A percentile compares a stretch with the other conserved stretches of the same genome.
phyloP scores from a whole-genome alignment of 1,284 basidiomycete species.

The Neotropicomus parvogracilis region DNA sequence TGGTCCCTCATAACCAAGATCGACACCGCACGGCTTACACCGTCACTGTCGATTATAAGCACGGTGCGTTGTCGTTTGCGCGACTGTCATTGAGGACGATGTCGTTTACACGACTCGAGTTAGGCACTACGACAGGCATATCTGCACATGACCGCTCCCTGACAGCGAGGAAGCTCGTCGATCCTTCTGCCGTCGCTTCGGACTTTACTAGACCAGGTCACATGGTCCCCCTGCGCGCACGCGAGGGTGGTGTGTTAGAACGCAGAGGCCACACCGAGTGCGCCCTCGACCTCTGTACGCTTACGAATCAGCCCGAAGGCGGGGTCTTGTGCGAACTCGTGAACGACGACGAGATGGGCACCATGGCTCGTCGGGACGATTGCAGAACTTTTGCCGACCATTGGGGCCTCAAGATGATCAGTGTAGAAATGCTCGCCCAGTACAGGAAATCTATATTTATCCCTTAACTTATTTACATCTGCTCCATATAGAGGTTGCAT shows the following conservation, averaged over 20 bases:
- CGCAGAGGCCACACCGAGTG: constrained; percentile 95
- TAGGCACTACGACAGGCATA: constrained; percentile 93
- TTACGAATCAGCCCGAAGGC: constrained; percentile 74
- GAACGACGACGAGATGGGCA: constrained; percentile 85
- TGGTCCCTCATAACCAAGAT: constrained; percentile 90
- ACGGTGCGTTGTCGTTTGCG: constrained; percentile 49
- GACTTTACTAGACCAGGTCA: constrained; percentile 95
- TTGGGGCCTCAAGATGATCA: constrained; percentile 92
- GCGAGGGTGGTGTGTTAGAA: constrained; percentile 78
- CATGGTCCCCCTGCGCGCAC: constrained; percentile 89
- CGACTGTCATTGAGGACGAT: not conserved
- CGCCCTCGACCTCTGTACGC: constrained; percentile 81
- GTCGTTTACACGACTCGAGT: not conserved
- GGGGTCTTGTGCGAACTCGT: constrained; percentile 95
- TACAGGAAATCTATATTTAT: constrained; percentile 27
- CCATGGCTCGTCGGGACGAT: constrained; percentile 95
- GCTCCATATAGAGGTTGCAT: too few relatives aligned
- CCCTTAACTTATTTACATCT: not conserved
- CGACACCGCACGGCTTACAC: constrained; percentile 94
- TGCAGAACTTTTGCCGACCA: constrained; percentile 89
- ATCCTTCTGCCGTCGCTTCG: constrained; percentile 48
- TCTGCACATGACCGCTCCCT: constrained; percentile 93
- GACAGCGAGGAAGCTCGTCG: constrained; percentile 80
- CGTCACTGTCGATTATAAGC: constrained; percentile 91
- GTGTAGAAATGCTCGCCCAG: constrained; percentile 76